Evolutionary conservation across 2,329 filamentous ascomycete species (phyloP), one percentile per base, ranked within the genome.

Genomic region (Scedosporium apiospermum): DNA sequence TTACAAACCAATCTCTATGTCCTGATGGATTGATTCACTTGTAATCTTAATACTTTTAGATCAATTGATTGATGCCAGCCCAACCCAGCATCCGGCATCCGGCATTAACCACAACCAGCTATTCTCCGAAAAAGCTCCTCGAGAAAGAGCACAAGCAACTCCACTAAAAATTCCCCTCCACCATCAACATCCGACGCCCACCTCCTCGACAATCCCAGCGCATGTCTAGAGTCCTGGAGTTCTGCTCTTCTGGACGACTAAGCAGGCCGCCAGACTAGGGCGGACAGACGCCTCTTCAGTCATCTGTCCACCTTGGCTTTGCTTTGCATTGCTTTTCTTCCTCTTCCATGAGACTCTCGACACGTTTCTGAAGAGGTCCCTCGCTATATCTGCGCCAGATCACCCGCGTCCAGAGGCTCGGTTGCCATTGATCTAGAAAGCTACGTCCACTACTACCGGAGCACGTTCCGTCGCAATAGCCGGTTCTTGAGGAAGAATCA

Each of bases 191-290:
- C 57, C 30, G 12, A 58, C 30, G 4, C 3, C n/a, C 58, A 34
- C n/a, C 18, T 41, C 23, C 23, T 41, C 5, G 44, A 7, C 16
- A n/a, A 6, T 10, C 44, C 27, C 57, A 27, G 51, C 51, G 51
- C 51, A 55, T 55, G 51, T 55, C 27, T 23, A 27, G 18, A 18
- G 23, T 27, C 21, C 18, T 55, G 18, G 23, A 27, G 18, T 23
- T 26, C 18, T 26, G 23, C 51, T 23, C 12, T 26, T 23, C 18
- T 55, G 51, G 59, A 26, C 59, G 59, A 61, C 44, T 53, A 61
- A 61, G 59, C 59, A 14, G 30, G 6, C 59, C 59, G 59, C 59
- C 59, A 55, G 42, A 61, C 41, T 61, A 60, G 58, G 51, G 41
- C 38, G 44, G 44, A 38, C 44, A 51, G 38, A 6, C 18, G 26